These are phyloP conservation scores for Kodamaea hsintzibuensis DNA, from an alignment of 805 yeast genomes.

Conservation along the genomic window DNA sequence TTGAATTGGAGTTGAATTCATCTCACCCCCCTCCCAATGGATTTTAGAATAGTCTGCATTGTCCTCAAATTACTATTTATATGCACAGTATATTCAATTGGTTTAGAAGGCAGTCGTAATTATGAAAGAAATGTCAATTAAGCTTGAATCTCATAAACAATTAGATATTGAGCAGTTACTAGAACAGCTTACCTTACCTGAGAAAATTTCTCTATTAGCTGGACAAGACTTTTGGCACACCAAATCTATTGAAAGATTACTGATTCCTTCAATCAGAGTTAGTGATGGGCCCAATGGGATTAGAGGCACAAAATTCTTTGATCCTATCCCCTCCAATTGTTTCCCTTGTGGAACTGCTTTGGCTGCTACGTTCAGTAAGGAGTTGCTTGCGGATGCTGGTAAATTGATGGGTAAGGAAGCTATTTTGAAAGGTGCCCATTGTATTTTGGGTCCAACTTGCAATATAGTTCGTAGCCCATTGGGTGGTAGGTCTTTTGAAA, in stretches of 20 bases:
- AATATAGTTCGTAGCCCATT: conserved; percentile 59
- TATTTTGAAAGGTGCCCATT: conserved; percentile 51
- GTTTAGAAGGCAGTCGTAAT: too few species aligned
- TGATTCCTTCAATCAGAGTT: conserved; percentile 17
- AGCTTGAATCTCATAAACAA: background rate
- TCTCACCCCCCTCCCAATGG: too few species aligned
- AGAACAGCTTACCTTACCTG: conserved; percentile 31
- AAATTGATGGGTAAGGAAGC: conserved; percentile 55
- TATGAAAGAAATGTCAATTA: too few species aligned
- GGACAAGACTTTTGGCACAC: conserved; percentile 26
- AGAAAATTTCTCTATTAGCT: conserved; percentile 39
- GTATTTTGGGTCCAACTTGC: conserved; percentile 47
- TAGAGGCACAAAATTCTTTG: conserved; percentile 56
- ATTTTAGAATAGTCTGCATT: too few species aligned
- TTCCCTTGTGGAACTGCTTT: conserved; percentile 63
- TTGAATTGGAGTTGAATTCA: too few species aligned
- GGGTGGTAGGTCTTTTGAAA: conserved; percentile 65
- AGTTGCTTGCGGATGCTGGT: conserved; percentile 50
- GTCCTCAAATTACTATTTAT: too few species aligned
- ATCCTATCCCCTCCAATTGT: conserved; percentile 55
- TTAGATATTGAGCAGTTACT: conserved; percentile 30
- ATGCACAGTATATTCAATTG: too few species aligned
- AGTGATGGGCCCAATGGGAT: conserved; percentile 66
- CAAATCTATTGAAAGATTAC: conserved; percentile 14
- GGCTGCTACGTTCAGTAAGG: conserved; percentile 57